Base-by-base conservation (phyloP, 768 basidiomycete genomes). In the Lenzites betulinus region DNA sequence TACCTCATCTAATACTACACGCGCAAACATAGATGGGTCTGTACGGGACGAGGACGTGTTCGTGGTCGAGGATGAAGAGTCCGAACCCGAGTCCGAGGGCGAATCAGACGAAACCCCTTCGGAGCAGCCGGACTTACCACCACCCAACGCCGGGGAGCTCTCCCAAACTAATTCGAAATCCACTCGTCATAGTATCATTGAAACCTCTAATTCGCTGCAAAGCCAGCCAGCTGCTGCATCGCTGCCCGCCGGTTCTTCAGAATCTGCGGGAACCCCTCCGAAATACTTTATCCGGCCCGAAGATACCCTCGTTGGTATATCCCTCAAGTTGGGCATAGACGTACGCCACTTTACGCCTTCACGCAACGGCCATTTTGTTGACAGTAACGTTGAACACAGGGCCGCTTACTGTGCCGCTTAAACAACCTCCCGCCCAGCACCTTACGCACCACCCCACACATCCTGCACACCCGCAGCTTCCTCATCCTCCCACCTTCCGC, bases 361-460 rank as follows among this genome's bases (percentile, higher is more conserved):
- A 9, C 44, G 16, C 15, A 23, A 30, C 28, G 18, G 12, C 28
- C 2, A 7, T 42, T 46, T 8, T 49, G 15, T 23, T 22, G 51
- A 8, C 60, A 22, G 61, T 54, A 15, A n/a, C n/a, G n/a, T n/a
- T n/a, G 41, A 7, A 15, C 28, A 38, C 46, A 84, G 88, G 84
- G 80, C 42, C 80, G 81, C 30, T 76, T 81, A 38, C 75, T 92
- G 3, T 90, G 88, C 68, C 82, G 75, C 20, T 73, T 89, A 15
- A 92, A 92, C 68, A 81, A 79, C 44, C 79, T 92, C 13, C 86
- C 89, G 0, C 73, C 77, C 6, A 87, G 81, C 66, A 85, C 87
- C 3, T 73, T 92, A 20, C 82, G 76, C 58, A 90, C 86, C 0
- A 90, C 85, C 0, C 90, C 90, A 7, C 88, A 91, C 67, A 75